phyloP scores from a whole-genome alignment of 2,329 filamentous ascomycete species.

The Penicillium aurantiogriseum region DNA sequence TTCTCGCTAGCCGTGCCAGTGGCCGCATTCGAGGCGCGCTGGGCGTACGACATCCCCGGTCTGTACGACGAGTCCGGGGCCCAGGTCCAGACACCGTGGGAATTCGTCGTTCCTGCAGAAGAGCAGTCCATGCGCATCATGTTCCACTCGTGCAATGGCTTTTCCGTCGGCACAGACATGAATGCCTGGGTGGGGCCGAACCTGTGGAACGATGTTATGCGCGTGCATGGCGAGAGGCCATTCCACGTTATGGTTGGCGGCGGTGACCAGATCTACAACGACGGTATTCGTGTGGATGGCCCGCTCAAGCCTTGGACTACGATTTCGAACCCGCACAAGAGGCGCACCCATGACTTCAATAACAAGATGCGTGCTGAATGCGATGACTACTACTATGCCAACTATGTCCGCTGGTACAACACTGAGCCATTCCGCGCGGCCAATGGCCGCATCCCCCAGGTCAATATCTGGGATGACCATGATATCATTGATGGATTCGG shows the following conservation, averaged over 20 bases:
- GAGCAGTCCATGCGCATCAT: constrained; percentile 67
- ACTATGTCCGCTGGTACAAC: constrained; percentile 67
- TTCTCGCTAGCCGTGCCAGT: constrained; percentile 62
- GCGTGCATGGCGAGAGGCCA: constrained; percentile 58
- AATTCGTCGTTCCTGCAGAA: constrained; percentile 58
- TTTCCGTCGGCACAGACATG: constrained; percentile 64
- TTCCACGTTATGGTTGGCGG: constrained; percentile 78
- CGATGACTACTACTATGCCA: constrained; percentile 62
- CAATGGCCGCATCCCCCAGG: constrained; percentile 62
- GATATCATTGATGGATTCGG: constrained; percentile 68
- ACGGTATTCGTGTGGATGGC: constrained; percentile 78
- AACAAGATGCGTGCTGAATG: constrained; percentile 61
- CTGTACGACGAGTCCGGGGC: constrained; percentile 60
- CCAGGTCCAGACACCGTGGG: constrained; percentile 53
- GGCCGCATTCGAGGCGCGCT: constrained; percentile 70
- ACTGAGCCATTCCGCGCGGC: constrained; percentile 61
- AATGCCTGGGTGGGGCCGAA: constrained; percentile 61
- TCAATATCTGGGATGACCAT: constrained; percentile 66
- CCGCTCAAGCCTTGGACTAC: constrained; percentile 68
- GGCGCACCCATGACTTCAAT: constrained; percentile 61
- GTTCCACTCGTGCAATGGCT: constrained; percentile 69
- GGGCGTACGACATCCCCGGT: constrained; percentile 72
- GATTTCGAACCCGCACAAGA: constrained; percentile 60
- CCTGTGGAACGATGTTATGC: constrained; percentile 64
- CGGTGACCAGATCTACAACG: constrained; percentile 80